phyloP scores from a whole-genome alignment of 192 early-diverging fungal genomes.

The Backusella morwellensis region DNA sequence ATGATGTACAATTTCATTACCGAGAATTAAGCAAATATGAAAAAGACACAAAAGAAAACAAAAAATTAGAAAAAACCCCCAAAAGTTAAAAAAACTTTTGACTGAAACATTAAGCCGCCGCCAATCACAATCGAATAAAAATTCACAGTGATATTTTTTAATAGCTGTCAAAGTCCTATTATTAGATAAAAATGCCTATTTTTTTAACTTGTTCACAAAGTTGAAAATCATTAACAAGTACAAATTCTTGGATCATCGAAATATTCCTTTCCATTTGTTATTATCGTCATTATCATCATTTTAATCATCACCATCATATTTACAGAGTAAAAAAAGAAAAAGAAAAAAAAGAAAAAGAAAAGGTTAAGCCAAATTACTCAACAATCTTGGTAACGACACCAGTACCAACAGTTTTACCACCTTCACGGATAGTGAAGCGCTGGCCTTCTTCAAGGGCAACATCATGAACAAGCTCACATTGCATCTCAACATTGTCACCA shows the following conservation, averaged over 20 bases:
- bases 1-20: background rate
- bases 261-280: background rate
- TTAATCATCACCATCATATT: background rate
- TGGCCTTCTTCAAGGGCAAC: conserved; percentile 91
- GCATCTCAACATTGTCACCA: conserved; percentile 89
- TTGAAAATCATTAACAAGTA: too few species aligned
- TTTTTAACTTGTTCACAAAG: too few species aligned
- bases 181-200: too few species aligned
- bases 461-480: conserved; percentile 75
- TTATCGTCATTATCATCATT: background rate
- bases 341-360: background rate
- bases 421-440: conserved; percentile 96
- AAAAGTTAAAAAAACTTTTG: background rate
- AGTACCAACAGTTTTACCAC: conserved; percentile 96
- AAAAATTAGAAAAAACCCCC: background rate
- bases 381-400: conserved; percentile 54
- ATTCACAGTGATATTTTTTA: background rate
- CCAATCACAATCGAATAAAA: background rate
- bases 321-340: background rate
- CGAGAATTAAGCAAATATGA: background rate
- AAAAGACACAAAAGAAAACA: background rate
- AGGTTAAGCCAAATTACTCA: background rate
- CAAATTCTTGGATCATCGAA: background rate
- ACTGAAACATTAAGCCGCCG: background rate
- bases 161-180: background rate